Base-by-base conservation (phyloP, 306 rosid genomes). In the Notholithocarpus densiflorus region DNA sequence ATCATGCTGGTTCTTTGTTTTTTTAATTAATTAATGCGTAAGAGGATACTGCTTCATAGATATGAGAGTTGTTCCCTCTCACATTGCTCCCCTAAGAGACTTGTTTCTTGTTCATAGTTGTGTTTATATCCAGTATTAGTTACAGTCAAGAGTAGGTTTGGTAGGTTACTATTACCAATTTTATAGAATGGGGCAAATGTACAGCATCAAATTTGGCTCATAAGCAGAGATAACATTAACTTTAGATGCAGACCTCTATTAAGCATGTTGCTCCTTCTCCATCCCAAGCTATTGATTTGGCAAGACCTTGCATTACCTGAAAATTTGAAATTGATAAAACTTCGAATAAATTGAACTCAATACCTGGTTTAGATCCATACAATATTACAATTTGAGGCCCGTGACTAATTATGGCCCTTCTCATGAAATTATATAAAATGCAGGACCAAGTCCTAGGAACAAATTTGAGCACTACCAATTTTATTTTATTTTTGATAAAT, bases 251-350 rank as follows among this genome's bases (percentile, higher is more conserved):
- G 24, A 95, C 99, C 97, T 95, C 99, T 84, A 93, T 86, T 19
- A 95, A 92, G 88, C 98, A 95, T 17, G 99, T 95, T 75, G 99
- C 99, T 75, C 99, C 98, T 86, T 95, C 98, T 78, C 99, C 99
- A 80, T 93, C 99, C 97, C 97, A 95, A 74, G 98, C 97, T 82
- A 95, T 84, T 56, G 98, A 95, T 87, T 92, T 95, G 68, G 97
- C 99, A 75, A 95, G 99, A 84, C 99, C 97, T 91, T 95, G 97
- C 99, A 93, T 95, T 73, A 93, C 93, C 99, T 93, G 82, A 43
- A 79, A 86, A 61, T 72, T 52, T 32, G 65, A 77, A 51, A 27
- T 66, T 57, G 53, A 20, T 37, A 77, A n/a, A 76, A 72, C 26
- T 76, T 56, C 10, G 60, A 24, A 59, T 53, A n/a, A 53, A 26